These are phyloP conservation scores for Hypoxylon sp. DNA, from an alignment of 2,329 filamentous ascomycete species.

Conservation along the genomic window DNA sequence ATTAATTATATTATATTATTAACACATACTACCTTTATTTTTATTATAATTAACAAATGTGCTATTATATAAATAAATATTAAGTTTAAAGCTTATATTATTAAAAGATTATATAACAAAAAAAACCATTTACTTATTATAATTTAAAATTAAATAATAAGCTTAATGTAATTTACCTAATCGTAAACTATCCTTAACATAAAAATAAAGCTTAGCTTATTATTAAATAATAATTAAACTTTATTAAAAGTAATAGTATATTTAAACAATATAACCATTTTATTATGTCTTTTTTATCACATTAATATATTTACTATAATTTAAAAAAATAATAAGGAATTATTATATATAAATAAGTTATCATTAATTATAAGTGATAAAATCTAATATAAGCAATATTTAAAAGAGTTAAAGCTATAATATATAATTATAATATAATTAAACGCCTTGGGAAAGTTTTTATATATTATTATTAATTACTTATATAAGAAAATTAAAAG, in stretches of 20 bases:
- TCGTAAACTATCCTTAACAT: no score
- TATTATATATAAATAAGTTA: not conserved
- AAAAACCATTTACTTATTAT: no score
- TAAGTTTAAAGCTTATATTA: no score
- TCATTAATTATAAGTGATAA: not conserved
- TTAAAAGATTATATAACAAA: no score
- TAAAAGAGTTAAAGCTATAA: not conserved
- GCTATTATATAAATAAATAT: no score
- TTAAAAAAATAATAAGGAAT: not conserved
- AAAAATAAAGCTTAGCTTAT: no score
- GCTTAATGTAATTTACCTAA: no score
- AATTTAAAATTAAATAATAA: no score
- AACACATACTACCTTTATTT: no score
- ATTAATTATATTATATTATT: no score
- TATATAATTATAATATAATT: not conserved
- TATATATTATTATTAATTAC: not conserved
- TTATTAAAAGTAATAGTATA: not conserved
- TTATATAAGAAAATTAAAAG: not conserved
- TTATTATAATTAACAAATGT: no score
- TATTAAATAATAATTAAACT: not conserved
- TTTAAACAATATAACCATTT: not conserved
- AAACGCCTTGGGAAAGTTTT: not conserved
- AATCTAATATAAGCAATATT: not conserved
- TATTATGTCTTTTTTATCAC: not conserved
- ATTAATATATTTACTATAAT: not conserved